These are phyloP conservation scores for Capsicum rhomboideum DNA, from an alignment of 257 asterid species.

Conservation along the genomic window DNA sequence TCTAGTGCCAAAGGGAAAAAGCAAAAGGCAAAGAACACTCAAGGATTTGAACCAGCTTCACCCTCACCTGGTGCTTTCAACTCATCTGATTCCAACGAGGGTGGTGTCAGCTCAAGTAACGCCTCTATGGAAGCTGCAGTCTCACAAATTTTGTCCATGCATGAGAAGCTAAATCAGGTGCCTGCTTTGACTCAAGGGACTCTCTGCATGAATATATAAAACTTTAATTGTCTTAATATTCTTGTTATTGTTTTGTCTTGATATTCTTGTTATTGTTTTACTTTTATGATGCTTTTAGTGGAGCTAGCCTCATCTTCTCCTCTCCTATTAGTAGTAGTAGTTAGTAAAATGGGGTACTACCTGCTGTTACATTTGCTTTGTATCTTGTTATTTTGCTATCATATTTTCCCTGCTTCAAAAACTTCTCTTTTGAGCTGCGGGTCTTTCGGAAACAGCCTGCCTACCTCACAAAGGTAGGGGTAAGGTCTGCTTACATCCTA, in stretches of 20 bases:
- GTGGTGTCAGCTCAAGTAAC: slow-evolving; percentile 21
- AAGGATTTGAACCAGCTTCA: slow-evolving; percentile 41
- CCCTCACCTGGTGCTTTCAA: slow-evolving; percentile 34
- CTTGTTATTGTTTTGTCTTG: background rate
- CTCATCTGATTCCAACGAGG: slow-evolving; percentile 34
- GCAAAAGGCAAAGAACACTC: slow-evolving; percentile 65
- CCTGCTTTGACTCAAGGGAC: background rate
- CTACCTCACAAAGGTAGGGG: too few relatives aligned
- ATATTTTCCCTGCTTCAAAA: too few relatives aligned
- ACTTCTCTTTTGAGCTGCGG: too few relatives aligned
- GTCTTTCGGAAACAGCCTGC: too few relatives aligned
- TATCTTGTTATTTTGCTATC: too few relatives aligned
- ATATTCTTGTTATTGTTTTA: background rate
- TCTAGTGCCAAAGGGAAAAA: slow-evolving; percentile 59
- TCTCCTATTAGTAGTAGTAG: too few relatives aligned
- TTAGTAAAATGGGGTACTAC: too few relatives aligned
- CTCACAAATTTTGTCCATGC: slow-evolving; percentile 45
- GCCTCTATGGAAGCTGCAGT: slow-evolving; percentile 22
- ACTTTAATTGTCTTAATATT: background rate
- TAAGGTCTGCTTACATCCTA: too few relatives aligned
- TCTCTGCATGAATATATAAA: background rate
- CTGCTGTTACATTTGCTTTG: too few relatives aligned
- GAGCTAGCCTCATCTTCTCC: too few relatives aligned
- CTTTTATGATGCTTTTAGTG: background rate
- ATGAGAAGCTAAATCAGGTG: slow-evolving; percentile 55